A percentile compares a stretch with the other conserved stretches of the same genome.
Conservation (phyloP, 371 early-diverging fungal genomes). For the Mycotypha africana region DNA sequence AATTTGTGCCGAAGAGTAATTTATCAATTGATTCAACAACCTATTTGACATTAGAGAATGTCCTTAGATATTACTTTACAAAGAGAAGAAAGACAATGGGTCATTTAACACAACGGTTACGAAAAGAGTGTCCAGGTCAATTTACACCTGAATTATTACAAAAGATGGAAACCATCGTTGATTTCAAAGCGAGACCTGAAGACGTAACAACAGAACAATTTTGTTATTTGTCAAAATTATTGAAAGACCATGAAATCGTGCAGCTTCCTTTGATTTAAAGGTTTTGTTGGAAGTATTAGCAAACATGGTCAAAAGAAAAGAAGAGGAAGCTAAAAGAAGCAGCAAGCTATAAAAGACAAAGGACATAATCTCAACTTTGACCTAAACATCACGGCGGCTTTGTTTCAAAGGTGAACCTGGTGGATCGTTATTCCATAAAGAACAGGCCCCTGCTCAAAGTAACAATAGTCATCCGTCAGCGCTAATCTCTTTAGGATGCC, state of each 20-base stretch:
- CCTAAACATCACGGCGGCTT: too few relatives aligned
- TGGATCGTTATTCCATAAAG: too few relatives aligned
- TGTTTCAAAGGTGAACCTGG: too few relatives aligned
- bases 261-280: conserved; percentile 3
- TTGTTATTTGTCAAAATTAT: conserved; percentile 43
- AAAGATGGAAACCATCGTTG: conserved; percentile 37
- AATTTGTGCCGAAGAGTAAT: conserved; percentile 56
- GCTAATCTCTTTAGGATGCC: too few relatives aligned
- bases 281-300: background rate
- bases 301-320: too few relatives aligned
- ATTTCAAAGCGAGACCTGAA: conserved; percentile 56
- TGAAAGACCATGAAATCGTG: conserved; percentile 22
- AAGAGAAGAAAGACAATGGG: conserved; percentile 72
- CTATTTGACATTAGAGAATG: conserved; percentile 49
- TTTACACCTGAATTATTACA: conserved; percentile 29
- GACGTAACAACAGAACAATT: conserved; percentile 52
- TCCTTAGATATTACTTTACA: conserved; percentile 63
- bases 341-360: background rate
- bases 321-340: background rate
- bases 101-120: conserved; percentile 43
- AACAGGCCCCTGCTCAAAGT: too few relatives aligned
- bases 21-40: too few relatives aligned
- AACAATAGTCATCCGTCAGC: too few relatives aligned
- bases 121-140: conserved; percentile 29
- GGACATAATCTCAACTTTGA: too few relatives aligned